Evolutionary conservation across 192 early-diverging fungal genomes (phyloP).

Genomic region (Obelidium mucronatum): DNA sequence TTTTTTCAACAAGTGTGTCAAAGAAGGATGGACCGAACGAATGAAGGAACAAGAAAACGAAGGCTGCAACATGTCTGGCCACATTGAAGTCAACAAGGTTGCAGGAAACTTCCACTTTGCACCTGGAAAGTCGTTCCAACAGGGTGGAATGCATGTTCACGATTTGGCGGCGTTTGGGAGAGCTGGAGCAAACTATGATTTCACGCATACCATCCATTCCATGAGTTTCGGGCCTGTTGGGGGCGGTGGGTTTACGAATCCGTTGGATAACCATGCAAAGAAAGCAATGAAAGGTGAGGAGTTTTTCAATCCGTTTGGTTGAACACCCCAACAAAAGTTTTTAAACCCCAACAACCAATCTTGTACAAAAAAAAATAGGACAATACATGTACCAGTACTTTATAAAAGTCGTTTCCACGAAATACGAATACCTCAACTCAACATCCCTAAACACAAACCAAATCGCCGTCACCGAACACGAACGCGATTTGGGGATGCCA

Average conservation of each 20-base stretch:
- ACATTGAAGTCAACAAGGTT: conserved; percentile 87
- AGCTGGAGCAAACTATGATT: conserved; percentile 69
- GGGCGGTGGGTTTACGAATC: conserved; percentile 64
- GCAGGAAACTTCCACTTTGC: conserved; percentile 94
- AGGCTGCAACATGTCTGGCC: conserved; percentile 87
- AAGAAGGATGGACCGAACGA: conserved; percentile 81
- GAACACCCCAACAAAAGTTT: conserved; percentile 1
- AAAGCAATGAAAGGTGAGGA: conserved; percentile 55
- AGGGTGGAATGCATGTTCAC: conserved; percentile 77
- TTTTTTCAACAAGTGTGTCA: conserved; percentile 67
- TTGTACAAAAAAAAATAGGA: conserved; percentile 41
- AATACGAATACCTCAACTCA: conserved; percentile 74
- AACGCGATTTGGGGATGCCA: conserved; percentile 62
- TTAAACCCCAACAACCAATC: conserved; percentile 4
- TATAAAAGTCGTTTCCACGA: conserved; percentile 91
- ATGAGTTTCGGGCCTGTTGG: conserved; percentile 78
- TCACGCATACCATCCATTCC: conserved; percentile 82
- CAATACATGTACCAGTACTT: conserved; percentile 89
- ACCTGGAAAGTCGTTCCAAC: conserved; percentile 82
- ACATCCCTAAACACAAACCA: conserved; percentile 86
- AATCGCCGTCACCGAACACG: conserved; percentile 92
- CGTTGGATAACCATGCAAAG: conserved; percentile 71
- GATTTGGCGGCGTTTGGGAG: conserved; percentile 69
- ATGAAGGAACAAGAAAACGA: conserved; percentile 82
- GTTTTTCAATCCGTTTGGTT: neutral